Base-by-base conservation (phyloP, 768 basidiomycete species). In the Tulasnella sp. region DNA sequence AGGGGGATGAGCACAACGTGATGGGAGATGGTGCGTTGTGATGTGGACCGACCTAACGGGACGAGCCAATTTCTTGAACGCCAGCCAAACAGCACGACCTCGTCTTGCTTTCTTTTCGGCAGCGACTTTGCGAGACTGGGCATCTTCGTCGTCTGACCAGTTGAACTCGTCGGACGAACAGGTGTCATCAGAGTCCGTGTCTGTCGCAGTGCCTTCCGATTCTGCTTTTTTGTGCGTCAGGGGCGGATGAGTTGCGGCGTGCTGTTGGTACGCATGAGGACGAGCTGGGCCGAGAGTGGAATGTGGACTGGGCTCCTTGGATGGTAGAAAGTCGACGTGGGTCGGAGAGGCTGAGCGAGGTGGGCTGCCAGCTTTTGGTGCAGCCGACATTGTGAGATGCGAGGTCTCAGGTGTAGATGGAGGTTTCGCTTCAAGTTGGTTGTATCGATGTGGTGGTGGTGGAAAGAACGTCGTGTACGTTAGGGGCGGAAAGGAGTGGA, bases 131-230 rank as follows among this genome's bases (percentile, higher is more conserved):
- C 74, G 77, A 42, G 80, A 83, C 72, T 81, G 79, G 44, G 82
- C 83, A 32, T 87, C 87, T 18, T 90, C 89, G 70, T 89, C 90
- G 74, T 90, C 88, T 76, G 92, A 90, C 91, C 91, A 92, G 85
- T 92, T 87, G 80, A 93, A 92, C 81, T 92, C 90, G 81, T 92
- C 91, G 13, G 87, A 88, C 3, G 89, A 87, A 80, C 90, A 88
- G 16, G 91, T 91, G 37, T 85, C 87, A 23, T 75, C 77, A 18
- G 79, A 26, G 55, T 79, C 79, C 10, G 78, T 77, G 44, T 74
- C 74, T 9, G 40, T n/a, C 16, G 48, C 55, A 35, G 37, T 51
- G 26, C 2, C 75, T 32, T 61, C 57, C 57, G 75, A 57, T 11
- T 61, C 75, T 18, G 37, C 61, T 2, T 51, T 39, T 40, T 76